Conservation (phyloP, 148 eudicot genomes). For the Chenopodium album region DNA sequence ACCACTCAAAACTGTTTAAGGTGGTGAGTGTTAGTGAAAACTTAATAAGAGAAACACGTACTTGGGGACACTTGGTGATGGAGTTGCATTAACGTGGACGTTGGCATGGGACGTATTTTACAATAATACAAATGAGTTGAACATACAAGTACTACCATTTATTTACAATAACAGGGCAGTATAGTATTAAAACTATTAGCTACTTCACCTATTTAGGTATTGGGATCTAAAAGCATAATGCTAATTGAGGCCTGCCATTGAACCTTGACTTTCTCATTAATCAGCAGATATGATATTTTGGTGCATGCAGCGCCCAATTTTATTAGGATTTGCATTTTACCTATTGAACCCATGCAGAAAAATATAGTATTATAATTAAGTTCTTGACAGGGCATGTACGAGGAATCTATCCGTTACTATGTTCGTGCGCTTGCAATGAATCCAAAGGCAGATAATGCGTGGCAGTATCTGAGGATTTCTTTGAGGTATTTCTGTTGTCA, state of each 20-base stretch:
- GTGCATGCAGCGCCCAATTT: background rate
- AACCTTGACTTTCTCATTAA: background rate
- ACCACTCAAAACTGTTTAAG: too few species aligned
- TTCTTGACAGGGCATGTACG: slow-evolving; percentile 75
- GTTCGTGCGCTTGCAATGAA: slow-evolving; percentile 94
- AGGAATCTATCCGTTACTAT: slow-evolving; percentile 91
- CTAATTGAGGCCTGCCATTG: background rate
- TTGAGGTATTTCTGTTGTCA: slow-evolving; percentile 49
- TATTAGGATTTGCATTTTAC: background rate
- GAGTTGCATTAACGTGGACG: background rate
- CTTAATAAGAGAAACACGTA: too few species aligned
- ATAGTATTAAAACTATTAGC: background rate
- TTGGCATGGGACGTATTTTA: background rate
- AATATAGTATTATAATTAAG: background rate
- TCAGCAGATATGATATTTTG: background rate
- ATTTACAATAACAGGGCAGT: background rate
- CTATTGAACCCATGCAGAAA: background rate
- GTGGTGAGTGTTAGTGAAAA: too few species aligned
- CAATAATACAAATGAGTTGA: background rate
- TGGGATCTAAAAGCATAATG: background rate
- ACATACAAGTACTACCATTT: background rate
- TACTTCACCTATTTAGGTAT: background rate
- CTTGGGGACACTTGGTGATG: background rate
- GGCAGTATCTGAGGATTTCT: slow-evolving; percentile 95
- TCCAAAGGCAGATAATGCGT: slow-evolving; percentile 98